Percentiles rank a stretch among this genome's conserved stretches.
phyloP scores from a whole-genome alignment of 768 basidiomycete genomes.

The Phylloporus sp. region DNA sequence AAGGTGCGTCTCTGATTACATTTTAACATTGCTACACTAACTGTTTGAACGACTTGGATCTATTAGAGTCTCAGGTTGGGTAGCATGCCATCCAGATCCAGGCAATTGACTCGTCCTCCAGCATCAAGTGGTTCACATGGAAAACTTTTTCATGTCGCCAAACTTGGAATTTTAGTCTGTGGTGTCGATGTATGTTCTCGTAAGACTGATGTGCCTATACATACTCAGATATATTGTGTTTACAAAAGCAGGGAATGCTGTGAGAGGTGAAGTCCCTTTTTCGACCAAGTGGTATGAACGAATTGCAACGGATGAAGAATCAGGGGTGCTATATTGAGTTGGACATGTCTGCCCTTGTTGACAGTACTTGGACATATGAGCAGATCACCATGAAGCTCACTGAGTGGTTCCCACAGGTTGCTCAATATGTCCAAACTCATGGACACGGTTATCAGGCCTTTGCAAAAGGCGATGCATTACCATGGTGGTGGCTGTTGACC shows the following conservation, averaged over 20 bases:
- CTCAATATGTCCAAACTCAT: not conserved
- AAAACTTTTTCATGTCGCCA: not conserved
- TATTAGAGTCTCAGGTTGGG: not conserved
- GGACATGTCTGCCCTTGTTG: not conserved
- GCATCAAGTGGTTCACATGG: not conserved
- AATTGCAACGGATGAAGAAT: not conserved
- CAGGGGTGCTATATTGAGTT: not conserved
- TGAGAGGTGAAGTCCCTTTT: not conserved
- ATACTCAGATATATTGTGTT: not conserved
- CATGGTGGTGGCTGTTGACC: not conserved
- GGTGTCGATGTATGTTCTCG: not conserved
- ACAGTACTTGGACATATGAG: not conserved
- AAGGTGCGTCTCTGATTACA: not conserved
- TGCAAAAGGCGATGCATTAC: not conserved
- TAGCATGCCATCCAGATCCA: not conserved
- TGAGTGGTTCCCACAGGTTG: not conserved
- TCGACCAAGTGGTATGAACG: not conserved
- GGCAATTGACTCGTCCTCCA: not conserved
- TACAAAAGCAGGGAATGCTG: not conserved
- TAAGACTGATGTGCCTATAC: not conserved
- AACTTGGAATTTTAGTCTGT: not conserved
- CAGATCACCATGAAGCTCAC: not conserved
- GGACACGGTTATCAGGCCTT: no score
- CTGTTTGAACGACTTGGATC: not conserved
- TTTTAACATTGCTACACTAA: not conserved